phyloP scores from a whole-genome alignment of 805 yeast genomes.

The Torulaspora microellipsoides region DNA sequence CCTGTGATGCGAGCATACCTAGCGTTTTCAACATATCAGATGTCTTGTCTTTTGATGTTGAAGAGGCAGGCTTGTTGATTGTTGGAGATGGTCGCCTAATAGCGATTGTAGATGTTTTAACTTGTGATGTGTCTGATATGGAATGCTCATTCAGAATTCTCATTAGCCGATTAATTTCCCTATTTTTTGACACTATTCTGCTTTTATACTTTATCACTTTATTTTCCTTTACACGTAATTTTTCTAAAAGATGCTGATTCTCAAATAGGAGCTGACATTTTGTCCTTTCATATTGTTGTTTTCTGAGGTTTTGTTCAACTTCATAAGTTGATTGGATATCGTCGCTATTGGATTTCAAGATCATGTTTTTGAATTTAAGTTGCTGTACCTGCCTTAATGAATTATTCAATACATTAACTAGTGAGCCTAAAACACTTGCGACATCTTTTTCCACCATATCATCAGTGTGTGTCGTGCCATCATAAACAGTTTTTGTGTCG shows the following conservation, averaged over 20 bases:
- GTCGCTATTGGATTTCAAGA: conserved; percentile 33
- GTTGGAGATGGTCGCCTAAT: conserved; percentile 2
- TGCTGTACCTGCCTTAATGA: conserved; percentile 33
- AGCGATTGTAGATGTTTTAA: conserved; percentile 3
- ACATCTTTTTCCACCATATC: conserved; percentile 7
- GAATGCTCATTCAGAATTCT: conserved; percentile 30
- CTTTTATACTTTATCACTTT: conserved; percentile 43
- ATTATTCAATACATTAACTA: conserved; percentile 22
- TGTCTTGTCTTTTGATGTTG: conserved; percentile 10
- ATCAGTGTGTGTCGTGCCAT: conserved; percentile 1
- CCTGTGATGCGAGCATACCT: conserved; percentile 53
- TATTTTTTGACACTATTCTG: conserved; percentile 41
- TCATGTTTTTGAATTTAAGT: conserved; percentile 36
- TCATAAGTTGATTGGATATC: conserved; percentile 25
- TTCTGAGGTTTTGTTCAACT: conserved; percentile 30
- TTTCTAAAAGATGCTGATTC: conserved; percentile 35
- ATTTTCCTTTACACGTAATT: conserved; percentile 39
- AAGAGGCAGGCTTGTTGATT: conserved; percentile 3
- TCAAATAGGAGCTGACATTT: conserved; percentile 33
- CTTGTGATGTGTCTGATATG: conserved; percentile 5
- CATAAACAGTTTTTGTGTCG: not conserved
- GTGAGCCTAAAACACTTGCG: conserved; percentile 13
- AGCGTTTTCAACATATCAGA: conserved; percentile 43
- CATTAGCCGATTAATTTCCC: conserved; percentile 40
- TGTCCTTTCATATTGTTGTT: conserved; percentile 37